Evolutionary conservation across 2,329 filamentous ascomycete genomes (phyloP).

Genomic region (Plectosphaerella cucumerina): DNA sequence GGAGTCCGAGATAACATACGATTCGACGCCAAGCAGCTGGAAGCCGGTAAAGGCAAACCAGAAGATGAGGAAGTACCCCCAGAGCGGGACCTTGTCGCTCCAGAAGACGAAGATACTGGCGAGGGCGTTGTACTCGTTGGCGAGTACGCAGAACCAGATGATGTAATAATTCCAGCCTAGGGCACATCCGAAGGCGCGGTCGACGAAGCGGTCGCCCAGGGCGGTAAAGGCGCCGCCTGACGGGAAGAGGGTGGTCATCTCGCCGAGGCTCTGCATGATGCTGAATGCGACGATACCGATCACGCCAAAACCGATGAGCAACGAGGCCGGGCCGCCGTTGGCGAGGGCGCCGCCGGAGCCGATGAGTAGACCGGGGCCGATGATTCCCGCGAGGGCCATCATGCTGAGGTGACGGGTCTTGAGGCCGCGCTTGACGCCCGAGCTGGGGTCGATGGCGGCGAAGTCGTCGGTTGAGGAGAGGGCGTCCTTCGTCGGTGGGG

Average conservation of each 20-base stretch:
- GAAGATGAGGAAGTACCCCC: conserved; percentile 69
- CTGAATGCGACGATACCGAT: conserved; percentile 65
- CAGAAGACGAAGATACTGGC: conserved; percentile 64
- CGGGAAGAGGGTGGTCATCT: conserved; percentile 70
- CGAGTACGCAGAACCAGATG: conserved; percentile 61
- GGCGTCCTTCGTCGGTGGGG: conserved; percentile 1
- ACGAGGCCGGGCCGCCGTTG: conserved; percentile 64
- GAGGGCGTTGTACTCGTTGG: conserved; percentile 69
- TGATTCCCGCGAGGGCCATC: conserved; percentile 60
- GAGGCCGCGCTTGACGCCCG: conserved; percentile 64
- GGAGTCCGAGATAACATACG: too few species aligned
- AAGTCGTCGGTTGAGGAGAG: conserved; percentile 30
- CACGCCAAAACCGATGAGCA: conserved; percentile 69
- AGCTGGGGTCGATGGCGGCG: conserved; percentile 51
- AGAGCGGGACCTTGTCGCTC: conserved; percentile 57
- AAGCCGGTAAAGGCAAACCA: conserved; percentile 65
- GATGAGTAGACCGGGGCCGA: conserved; percentile 68
- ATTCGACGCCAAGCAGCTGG: conserved; percentile 67
- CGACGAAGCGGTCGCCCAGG: conserved; percentile 66
- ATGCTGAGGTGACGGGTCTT: conserved; percentile 66
- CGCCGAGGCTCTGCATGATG: conserved; percentile 71
- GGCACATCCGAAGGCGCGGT: conserved; percentile 64
- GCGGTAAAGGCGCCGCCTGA: conserved; percentile 68
- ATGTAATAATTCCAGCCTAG: conserved; percentile 71
- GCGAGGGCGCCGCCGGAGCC: conserved; percentile 66